phyloP scores from a whole-genome alignment of 2,329 filamentous ascomycete genomes.

The Cercospora sp. region DNA sequence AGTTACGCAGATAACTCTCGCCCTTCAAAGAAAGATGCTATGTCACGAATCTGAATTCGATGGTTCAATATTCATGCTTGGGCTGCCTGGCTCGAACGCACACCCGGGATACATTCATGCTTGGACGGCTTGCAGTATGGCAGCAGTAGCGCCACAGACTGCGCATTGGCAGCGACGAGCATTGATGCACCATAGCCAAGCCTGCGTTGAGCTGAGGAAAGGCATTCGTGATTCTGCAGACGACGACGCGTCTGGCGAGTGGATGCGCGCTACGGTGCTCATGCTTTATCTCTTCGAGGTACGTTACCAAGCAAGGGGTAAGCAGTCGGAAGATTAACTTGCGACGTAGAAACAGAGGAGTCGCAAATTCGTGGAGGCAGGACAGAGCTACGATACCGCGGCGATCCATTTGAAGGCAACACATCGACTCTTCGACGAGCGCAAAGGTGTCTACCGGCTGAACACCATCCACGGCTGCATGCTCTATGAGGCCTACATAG shows the following conservation, averaged over 20 bases:
- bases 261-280: constrained; percentile 25
- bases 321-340: not conserved
- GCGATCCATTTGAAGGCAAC: not conserved
- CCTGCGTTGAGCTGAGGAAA: constrained; percentile 15
- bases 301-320: not conserved
- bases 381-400: not conserved
- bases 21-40: constrained; percentile 23
- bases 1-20: constrained; percentile 15
- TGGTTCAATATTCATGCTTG: constrained; percentile 18
- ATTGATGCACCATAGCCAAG: constrained; percentile 25
- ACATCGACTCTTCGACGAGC: constrained; percentile 7
- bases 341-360: not conserved
- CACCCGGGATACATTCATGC: constrained; percentile 26
- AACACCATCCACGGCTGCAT: constrained; percentile 20
- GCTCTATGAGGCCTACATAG: constrained; percentile 30
- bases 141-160: constrained; percentile 16
- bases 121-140: constrained; percentile 21
- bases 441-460: not conserved
- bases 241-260: not conserved
- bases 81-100: constrained; percentile 17
- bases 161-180: constrained; percentile 17
- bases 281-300: constrained; percentile 28
- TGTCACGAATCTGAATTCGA: constrained; percentile 19
- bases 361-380: not conserved
- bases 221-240: not conserved